Conservation (phyloP, 768 basidiomycete species). For the Tylopilus vinaceipallidus region DNA sequence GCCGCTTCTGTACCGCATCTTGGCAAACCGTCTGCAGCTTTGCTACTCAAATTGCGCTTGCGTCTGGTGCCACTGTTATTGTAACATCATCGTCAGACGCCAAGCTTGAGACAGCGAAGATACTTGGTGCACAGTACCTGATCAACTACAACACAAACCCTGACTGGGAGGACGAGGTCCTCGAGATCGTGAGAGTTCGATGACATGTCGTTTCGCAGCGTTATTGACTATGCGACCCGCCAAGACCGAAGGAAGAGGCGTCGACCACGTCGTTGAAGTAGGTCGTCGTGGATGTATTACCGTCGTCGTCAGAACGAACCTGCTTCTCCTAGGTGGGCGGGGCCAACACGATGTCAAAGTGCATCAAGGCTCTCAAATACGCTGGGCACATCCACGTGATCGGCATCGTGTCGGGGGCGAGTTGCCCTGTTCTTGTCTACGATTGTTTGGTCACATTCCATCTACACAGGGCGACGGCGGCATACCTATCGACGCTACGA, state of each 20-base stretch:
- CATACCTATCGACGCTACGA: slow-evolving; percentile 33
- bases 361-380: slow-evolving; percentile 36
- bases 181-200: not conserved
- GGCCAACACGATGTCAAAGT: slow-evolving; percentile 46
- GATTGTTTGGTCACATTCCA: too few relatives aligned
- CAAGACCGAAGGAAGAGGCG: slow-evolving; percentile 31
- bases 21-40: slow-evolving; percentile 36
- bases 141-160: slow-evolving; percentile 63
- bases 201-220: too few relatives aligned
- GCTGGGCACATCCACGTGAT: slow-evolving; percentile 50
- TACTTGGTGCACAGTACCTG: slow-evolving; percentile 50
- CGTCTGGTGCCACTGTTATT: slow-evolving; percentile 62
- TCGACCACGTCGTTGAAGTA: slow-evolving; percentile 36
- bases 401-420: slow-evolving; percentile 47
- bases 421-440: not conserved
- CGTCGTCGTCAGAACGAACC: not conserved
- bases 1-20: not conserved
- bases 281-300: not conserved
- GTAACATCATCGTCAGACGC: slow-evolving; percentile 65
- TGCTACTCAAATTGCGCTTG: slow-evolving; percentile 58
- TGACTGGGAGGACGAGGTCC: slow-evolving; percentile 52
- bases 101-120: slow-evolving; percentile 53
- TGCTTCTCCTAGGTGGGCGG: slow-evolving; percentile 47
- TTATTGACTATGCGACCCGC: not conserved
- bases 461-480: slow-evolving; percentile 23